Evolutionary conservation across 495 filamentous ascomycete species (phyloP).

Genomic region (Talaromyces trachyspermus): DNA sequence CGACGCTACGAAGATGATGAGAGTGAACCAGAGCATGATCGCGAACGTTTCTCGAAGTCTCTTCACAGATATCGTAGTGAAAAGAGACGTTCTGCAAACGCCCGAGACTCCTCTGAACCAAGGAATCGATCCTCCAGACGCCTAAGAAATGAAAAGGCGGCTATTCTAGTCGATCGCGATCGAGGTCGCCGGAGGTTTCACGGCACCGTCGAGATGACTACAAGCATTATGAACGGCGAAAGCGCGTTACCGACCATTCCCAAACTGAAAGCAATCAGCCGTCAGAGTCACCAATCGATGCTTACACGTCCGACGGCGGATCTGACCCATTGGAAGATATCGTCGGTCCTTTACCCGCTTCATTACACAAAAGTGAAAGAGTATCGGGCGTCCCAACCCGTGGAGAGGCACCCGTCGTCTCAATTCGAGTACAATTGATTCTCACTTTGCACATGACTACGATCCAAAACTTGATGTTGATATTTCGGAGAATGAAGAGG

Average conservation of each 20-base stretch:
- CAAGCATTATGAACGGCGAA: background rate
- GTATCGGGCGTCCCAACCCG: slow-evolving; percentile 46
- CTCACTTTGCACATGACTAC: slow-evolving; percentile 69
- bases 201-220: background rate
- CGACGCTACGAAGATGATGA: slow-evolving; percentile 4
- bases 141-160: slow-evolving; percentile 16
- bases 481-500: slow-evolving; percentile 37
- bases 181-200: slow-evolving; percentile 30
- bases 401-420: slow-evolving; percentile 65
- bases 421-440: slow-evolving; percentile 62
- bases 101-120: slow-evolving; percentile 1
- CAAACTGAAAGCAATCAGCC: background rate
- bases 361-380: slow-evolving; percentile 22
- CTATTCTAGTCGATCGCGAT: slow-evolving; percentile 22
- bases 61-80: slow-evolving; percentile 8
- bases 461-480: slow-evolving; percentile 67
- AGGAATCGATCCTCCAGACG: slow-evolving; percentile 8
- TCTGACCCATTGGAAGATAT: slow-evolving; percentile 75
- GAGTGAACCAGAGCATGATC: background rate
- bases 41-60: background rate
- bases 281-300: background rate
- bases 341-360: slow-evolving; percentile 69
- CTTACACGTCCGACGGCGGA: slow-evolving; percentile 27
- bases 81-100: background rate
- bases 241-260: background rate